Base-by-base conservation (phyloP, 768 basidiomycete species). In the Neoboletus magnificus region DNA sequence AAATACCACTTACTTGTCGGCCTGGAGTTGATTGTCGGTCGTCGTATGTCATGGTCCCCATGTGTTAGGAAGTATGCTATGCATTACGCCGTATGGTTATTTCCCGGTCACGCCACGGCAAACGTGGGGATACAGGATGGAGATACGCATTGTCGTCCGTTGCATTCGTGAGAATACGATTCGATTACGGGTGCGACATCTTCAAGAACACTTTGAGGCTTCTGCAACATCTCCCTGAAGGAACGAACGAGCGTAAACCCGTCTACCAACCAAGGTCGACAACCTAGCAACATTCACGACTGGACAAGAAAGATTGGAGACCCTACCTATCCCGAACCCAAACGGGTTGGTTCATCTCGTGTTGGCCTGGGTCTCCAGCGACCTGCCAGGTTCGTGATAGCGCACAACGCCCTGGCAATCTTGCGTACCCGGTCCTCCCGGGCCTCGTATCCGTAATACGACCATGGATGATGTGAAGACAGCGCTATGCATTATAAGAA, bases 61-160 rank as follows among this genome's bases (percentile, higher is more conserved):
- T 69, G 62, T 60, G 48, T 45, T 64, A 59, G 52, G 55, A 54
- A 66, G 35, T 56, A 53, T 54, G 50, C 49, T 58, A 66, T 66
- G 43, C 59, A 59, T 46, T 52, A 53, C 23, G 29, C 55, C 49
- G 49, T 29, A 49, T 41, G 35, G 20, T n/a, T 40, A 47, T 35
- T 48, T 32, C 30, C 45, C 41, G 59, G 49, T 52, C 33, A 57
- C 52, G 27, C 42, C 52, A 45, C 44, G 40, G 18, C 48, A 39
- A 46, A 43, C 23, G 41, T 53, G 56, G 48, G 48, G 41, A 12
- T n/a, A 29, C 23, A 20, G 30, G 48, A 29, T 23, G 20, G 43
- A 23, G 57, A 39, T 25, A 25, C 5, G 8, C 30, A 22, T 35
- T 35, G 27, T 27, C 20, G 33, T 27, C 41, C 16, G 29, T 43